phyloP scores from a whole-genome alignment of 106 monocot species.

The Triglochin maritima region DNA sequence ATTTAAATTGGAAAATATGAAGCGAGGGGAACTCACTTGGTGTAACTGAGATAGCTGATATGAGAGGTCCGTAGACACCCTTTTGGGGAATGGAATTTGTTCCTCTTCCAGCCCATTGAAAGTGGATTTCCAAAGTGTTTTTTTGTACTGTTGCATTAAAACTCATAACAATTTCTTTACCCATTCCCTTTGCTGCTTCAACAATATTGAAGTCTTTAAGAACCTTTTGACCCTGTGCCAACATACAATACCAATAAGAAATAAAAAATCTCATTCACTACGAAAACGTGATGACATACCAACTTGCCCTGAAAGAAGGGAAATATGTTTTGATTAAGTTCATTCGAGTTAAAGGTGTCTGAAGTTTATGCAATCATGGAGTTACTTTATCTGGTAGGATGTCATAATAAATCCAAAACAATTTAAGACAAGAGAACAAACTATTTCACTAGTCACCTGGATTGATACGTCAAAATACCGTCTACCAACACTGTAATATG shows the following conservation, averaged over 20 bases:
- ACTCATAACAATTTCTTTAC: constrained; percentile 1
- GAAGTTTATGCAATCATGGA: too few relatives aligned
- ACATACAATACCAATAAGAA: too few relatives aligned
- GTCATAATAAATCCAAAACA: too few relatives aligned
- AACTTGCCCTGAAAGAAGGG: too few relatives aligned
- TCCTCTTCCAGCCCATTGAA: constrained; percentile 13
- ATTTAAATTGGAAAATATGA: background rate
- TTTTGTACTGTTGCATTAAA: background rate
- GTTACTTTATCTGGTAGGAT: too few relatives aligned
- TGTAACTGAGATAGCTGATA: constrained; percentile 23
- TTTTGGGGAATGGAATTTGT: constrained; percentile 9
- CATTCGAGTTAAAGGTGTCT: too few relatives aligned
- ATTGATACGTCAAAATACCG: constrained; percentile 16
- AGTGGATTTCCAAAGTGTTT: constrained; percentile 11
- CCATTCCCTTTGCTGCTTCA: constrained; percentile 12
- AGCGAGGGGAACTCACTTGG: constrained; percentile 4
- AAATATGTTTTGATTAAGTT: too few relatives aligned
- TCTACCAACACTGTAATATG: constrained; percentile 7
- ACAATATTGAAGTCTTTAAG: constrained; percentile 15
- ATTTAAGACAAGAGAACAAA: background rate
- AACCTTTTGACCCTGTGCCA: constrained; percentile 9
- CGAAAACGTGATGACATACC: too few relatives aligned
- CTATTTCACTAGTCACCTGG: constrained; percentile 4
- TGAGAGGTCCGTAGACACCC: constrained; percentile 18
- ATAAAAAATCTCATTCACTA: too few relatives aligned